phyloP scores from a whole-genome alignment of 495 filamentous ascomycete species.

The Penicillium daleae region DNA sequence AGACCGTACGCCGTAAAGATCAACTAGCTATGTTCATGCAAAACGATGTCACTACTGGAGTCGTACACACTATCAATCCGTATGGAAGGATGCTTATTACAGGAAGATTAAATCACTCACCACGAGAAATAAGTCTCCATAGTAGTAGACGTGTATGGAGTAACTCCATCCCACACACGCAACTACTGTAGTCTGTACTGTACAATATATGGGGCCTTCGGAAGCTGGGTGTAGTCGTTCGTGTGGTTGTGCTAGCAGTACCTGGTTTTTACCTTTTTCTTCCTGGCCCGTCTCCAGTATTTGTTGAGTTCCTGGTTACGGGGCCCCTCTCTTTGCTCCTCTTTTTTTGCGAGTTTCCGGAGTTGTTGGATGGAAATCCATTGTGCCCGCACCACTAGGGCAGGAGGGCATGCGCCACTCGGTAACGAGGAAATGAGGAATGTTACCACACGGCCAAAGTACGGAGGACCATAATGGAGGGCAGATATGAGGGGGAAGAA shows the following conservation, averaged over 20 bases:
- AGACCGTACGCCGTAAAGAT: not conserved
- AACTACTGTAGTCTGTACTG: too few relatives aligned
- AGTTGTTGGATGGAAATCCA: not conserved
- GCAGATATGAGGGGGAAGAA: too few relatives aligned
- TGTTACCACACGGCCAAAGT: constrained; percentile 9
- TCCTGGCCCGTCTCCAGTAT: not conserved
- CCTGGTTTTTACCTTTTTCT: not conserved
- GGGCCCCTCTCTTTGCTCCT: constrained; percentile 1
- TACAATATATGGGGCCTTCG: not conserved
- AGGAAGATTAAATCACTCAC: constrained; percentile 29
- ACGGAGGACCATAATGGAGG: too few relatives aligned
- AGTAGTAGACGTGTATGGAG: not conserved
- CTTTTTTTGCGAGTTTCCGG: not conserved
- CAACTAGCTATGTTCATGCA: not conserved
- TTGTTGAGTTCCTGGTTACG: not conserved
- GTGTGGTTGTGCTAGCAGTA: not conserved
- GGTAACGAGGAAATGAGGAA: constrained; percentile 16
- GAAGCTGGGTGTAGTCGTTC: not conserved
- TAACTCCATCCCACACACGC: not conserved
- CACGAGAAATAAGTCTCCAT: not conserved
- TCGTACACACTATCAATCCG: not conserved
- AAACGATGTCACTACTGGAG: not conserved
- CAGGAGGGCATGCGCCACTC: constrained; percentile 25
- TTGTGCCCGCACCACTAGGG: constrained; percentile 12
- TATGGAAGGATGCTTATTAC: constrained; percentile 1